These are phyloP conservation scores for Xylaria sp. DNA, from an alignment of 2,329 filamentous ascomycete species.

Conservation along the genomic window DNA sequence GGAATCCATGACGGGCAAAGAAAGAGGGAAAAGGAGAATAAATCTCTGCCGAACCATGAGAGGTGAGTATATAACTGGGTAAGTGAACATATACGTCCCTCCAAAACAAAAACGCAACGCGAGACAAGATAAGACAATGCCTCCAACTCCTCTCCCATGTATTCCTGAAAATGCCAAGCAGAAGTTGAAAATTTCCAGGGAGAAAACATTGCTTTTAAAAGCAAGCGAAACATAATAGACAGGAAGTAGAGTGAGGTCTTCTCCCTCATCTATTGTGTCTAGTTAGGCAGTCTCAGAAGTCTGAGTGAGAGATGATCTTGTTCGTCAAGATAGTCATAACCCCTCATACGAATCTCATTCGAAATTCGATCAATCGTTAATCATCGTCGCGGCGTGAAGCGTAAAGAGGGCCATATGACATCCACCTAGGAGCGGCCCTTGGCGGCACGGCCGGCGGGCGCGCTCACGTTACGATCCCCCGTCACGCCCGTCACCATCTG, in stretches of 20 bases:
- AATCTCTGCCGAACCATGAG: neutral
- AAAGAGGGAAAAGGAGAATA: neutral
- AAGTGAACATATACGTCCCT: neutral
- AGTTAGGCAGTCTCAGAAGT: too few species aligned
- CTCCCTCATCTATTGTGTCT: neutral
- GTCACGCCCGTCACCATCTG: constrained; percentile 59
- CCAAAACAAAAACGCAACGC: too few species aligned
- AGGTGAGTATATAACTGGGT: neutral
- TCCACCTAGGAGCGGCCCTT: constrained; percentile 36
- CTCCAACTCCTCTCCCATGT: neutral
- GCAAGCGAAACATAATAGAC: neutral
- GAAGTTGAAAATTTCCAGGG: neutral
- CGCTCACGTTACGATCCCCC: constrained; percentile 56
- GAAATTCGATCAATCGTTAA: neutral
- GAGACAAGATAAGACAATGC: neutral
- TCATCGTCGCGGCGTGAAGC: constrained; percentile 17
- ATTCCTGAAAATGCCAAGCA: neutral
- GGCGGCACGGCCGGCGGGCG: constrained; percentile 45
- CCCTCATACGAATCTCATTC: too few species aligned
- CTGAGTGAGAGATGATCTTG: neutral
- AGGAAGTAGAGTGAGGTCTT: neutral
- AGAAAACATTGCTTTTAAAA: neutral
- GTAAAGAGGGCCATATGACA: neutral
- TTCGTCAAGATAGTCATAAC: neutral
- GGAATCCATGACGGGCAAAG: neutral